These are phyloP conservation scores for Suillus subaureus DNA, from an alignment of 768 basidiomycete species.

Conservation along the genomic window DNA sequence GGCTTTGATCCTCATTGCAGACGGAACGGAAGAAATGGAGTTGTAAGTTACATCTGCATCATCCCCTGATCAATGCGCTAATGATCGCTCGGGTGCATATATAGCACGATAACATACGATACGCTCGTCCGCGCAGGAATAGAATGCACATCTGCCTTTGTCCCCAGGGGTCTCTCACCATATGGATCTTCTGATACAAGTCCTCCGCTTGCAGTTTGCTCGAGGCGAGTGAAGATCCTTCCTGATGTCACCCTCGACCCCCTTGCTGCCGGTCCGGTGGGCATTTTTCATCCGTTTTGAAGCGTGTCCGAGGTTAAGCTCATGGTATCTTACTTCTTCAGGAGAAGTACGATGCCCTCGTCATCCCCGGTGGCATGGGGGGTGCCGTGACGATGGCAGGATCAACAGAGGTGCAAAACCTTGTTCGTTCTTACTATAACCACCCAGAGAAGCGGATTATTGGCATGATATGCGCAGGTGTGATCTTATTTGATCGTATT, in stretches of 20 bases:
- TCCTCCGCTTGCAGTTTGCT: slow-evolving; percentile 60
- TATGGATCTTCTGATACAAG: slow-evolving; percentile 30
- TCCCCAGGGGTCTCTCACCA: slow-evolving; percentile 38
- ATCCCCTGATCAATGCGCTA: slow-evolving; percentile 7
- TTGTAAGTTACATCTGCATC: slow-evolving; percentile 52
- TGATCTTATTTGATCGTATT: not conserved
- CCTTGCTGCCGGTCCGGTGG: slow-evolving; percentile 48
- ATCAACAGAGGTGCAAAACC: slow-evolving; percentile 57
- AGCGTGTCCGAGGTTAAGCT: not conserved
- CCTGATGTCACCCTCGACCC: slow-evolving; percentile 61
- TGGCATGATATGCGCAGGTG: slow-evolving; percentile 87
- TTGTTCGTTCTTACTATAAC: slow-evolving; percentile 55
- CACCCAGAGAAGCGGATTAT: slow-evolving; percentile 43
- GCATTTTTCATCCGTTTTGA: slow-evolving; percentile 17
- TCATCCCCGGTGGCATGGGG: slow-evolving; percentile 79
- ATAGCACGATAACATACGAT: slow-evolving; percentile 79
- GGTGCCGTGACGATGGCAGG: slow-evolving; percentile 75
- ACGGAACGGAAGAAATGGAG: slow-evolving; percentile 90
- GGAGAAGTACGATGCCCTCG: slow-evolving; percentile 67
- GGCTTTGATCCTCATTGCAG: slow-evolving; percentile 73
- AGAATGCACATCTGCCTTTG: slow-evolving; percentile 64
- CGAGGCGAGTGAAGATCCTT: slow-evolving; percentile 72
- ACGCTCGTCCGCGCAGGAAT: slow-evolving; percentile 80
- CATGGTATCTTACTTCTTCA: slow-evolving; percentile 25
- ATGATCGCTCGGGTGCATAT: not conserved